Conservation (phyloP, 257 asterid species). For the Jasminum sambac region DNA sequence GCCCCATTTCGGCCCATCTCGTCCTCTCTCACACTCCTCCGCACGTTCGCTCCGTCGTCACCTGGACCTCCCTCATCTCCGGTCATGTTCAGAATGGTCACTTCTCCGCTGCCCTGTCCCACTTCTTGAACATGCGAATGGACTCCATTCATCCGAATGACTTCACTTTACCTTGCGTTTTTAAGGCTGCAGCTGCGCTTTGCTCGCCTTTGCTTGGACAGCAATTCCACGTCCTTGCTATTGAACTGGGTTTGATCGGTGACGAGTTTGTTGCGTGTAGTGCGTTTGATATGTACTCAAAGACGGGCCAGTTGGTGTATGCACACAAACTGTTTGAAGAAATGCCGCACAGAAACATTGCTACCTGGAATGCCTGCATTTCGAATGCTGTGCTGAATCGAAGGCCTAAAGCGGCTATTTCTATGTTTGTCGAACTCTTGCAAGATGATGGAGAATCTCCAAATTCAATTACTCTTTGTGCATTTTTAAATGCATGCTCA, state of each 20-base stretch:
- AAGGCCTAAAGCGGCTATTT: constrained; percentile 43
- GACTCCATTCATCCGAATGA: constrained; percentile 73
- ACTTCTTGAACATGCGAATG: constrained; percentile 57
- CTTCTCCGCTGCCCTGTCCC: constrained; percentile 46
- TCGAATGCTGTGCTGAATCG: constrained; percentile 64
- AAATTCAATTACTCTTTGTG: constrained; percentile 76
- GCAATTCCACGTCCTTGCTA: constrained; percentile 70
- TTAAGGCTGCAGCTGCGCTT: constrained; percentile 65
- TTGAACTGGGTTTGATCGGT: constrained; percentile 39
- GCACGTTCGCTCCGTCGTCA: constrained; percentile 75
- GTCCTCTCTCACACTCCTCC: constrained; percentile 55
- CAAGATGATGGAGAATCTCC: constrained; percentile 45
- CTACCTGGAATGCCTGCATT: constrained; percentile 84
- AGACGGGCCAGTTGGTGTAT: constrained; percentile 35
- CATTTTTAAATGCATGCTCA: constrained; percentile 74
- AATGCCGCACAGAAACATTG: constrained; percentile 67
- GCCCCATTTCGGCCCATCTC: constrained; percentile 47
- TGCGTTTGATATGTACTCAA: constrained; percentile 76
- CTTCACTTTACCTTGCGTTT: constrained; percentile 83
- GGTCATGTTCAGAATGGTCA: constrained; percentile 84
- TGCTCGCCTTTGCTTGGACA: constrained; percentile 47
- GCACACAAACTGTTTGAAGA: constrained; percentile 72
- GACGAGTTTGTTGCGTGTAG: constrained; percentile 84
- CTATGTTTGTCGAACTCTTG: constrained; percentile 54
- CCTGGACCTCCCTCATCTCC: constrained; percentile 83